Evolutionary conservation across 2,329 filamentous ascomycete species (phyloP).

Genomic region (Chrysoporthe austroafricana): DNA sequence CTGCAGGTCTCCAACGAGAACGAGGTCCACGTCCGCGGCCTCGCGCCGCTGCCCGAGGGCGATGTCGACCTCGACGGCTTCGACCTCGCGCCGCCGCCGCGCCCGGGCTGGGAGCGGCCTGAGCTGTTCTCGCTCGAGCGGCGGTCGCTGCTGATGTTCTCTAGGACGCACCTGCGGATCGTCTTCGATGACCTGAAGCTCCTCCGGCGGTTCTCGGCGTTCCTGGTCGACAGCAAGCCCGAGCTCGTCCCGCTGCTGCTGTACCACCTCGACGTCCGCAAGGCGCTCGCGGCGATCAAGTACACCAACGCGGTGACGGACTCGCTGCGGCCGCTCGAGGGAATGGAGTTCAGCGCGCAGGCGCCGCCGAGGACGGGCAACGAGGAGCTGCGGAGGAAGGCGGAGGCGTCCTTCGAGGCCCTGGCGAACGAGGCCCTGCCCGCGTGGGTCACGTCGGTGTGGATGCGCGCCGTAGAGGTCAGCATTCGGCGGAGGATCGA

Average conservation of each 20-base stretch:
- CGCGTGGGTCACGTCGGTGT: constrained; percentile 71
- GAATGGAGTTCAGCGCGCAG: constrained; percentile 57
- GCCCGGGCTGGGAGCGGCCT: constrained; percentile 40
- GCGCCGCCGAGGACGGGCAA: constrained; percentile 59
- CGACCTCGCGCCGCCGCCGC: constrained; percentile 50
- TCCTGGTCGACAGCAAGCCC: constrained; percentile 62
- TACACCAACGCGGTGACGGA: constrained; percentile 72
- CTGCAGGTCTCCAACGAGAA: constrained; percentile 10
- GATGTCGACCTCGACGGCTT: constrained; percentile 57
- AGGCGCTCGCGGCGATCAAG: constrained; percentile 70
- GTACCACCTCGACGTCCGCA: constrained; percentile 73
- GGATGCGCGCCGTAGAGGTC: constrained; percentile 69
- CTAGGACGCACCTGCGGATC: constrained; percentile 63
- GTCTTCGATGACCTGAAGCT: constrained; percentile 69
- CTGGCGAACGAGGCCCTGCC: constrained; percentile 71
- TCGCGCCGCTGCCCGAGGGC: constrained; percentile 44
- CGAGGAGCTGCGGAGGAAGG: constrained; percentile 62
- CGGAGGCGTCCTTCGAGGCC: constrained; percentile 64
- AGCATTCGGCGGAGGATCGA: constrained; percentile 71
- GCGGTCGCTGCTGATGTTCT: constrained; percentile 69
- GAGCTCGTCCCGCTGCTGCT: constrained; percentile 70
- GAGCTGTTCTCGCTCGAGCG: constrained; percentile 59
- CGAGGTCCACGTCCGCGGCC: constrained; percentile 25
- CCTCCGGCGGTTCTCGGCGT: constrained; percentile 68
- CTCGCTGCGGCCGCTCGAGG: constrained; percentile 60